These are phyloP conservation scores for Poa pratensis DNA, from an alignment of 176 grass and related monocot species.

Conservation along the genomic window DNA sequence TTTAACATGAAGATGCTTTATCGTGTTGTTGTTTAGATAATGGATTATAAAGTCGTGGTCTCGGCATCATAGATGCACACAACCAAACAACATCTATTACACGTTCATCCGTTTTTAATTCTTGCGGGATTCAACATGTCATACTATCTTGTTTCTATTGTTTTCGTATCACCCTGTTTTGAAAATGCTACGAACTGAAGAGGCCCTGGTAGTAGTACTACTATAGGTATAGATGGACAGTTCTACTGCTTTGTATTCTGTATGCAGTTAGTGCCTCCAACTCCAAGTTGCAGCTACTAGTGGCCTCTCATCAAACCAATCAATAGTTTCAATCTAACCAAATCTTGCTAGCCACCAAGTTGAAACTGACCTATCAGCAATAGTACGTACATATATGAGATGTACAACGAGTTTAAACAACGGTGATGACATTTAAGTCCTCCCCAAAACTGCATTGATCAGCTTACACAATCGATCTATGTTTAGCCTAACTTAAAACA, in stretches of 20 bases:
- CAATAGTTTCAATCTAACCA: neutral
- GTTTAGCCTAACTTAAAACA: neutral
- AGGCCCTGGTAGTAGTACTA: no score
- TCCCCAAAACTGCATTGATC: neutral
- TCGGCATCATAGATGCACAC: neutral
- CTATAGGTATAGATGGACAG: neutral
- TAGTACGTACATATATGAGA: neutral
- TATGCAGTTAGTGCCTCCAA: neutral
- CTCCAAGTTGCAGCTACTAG: conserved; percentile 18
- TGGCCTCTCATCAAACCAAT: conserved; percentile 34
- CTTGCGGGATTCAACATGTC: no score
- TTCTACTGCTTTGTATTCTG: neutral
- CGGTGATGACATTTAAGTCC: neutral
- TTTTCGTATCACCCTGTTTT: no score
- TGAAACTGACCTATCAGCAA: conserved; percentile 40
- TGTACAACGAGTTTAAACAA: neutral
- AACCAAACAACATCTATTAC: neutral
- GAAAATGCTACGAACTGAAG: no score
- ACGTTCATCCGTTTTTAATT: no score
- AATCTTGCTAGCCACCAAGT: neutral
- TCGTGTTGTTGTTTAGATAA: neutral
- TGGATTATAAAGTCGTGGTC: neutral
- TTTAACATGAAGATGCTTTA: neutral
- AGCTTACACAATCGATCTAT: neutral
- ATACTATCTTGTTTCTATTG: no score